Base-by-base conservation (phyloP, 177 flowering plant species). In the Vitis hybrid region DNA sequence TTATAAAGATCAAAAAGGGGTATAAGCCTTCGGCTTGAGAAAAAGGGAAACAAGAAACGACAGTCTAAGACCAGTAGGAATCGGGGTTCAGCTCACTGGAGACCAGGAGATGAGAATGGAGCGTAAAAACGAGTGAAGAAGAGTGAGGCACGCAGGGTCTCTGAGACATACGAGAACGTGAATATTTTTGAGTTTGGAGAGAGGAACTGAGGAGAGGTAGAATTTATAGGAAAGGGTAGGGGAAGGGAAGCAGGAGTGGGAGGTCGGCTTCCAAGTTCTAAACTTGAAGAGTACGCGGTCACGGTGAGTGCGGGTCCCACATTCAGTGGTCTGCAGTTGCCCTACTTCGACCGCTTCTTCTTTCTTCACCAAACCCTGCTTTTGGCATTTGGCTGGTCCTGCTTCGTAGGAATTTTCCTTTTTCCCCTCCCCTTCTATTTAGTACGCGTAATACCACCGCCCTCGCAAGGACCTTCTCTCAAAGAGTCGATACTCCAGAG, bases 51-150 rank as follows among this genome's bases (percentile, higher is more conserved):
- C 5, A 55, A 0, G 52, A 10, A 16, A 1, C 5, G 52, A 50
- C 1, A 13, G 53, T 13, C 10, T 18, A 60, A 21, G 71, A 71
- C 74, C 74, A 81, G 62, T 73, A 58, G 76, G 76, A 71, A 63
- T 66, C 71, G 10, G 78, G 71, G 74, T 67, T 73, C 71, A 73
- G 62, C 64, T 77, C 84, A 69, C 75, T 70, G 81, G 79, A 75
- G 19, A 79, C 79, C 50, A 72, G 69, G 78, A 78, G 78, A 66
- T 73, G 76, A 15, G 29, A 26, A 26, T 26, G 29, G 29, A 26
- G 78, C 62, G 12, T 75, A 66, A 81, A 78, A 61, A 81, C 79
- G 49, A 74, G 62, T 10, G 78, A 71, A 9, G 80, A 78, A 22
- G 77, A 78, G 67, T 81, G 84, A 64, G 81, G 81, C 15, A 68